Conservation (phyloP, 2,329 filamentous ascomycete species). For the Trichophyton schoenleinii region DNA sequence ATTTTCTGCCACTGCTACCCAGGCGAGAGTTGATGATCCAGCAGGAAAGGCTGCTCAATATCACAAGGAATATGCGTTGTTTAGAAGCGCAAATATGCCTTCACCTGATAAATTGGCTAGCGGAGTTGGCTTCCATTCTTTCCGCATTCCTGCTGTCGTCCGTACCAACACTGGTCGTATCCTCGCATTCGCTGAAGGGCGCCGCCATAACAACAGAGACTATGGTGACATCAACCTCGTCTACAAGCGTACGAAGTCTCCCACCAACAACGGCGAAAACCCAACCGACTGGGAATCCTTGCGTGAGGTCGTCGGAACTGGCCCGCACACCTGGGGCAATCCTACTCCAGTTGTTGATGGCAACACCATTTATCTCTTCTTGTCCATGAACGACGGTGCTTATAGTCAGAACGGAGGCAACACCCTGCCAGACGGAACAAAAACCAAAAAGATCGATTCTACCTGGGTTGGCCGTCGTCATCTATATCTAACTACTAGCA, state of each 20-base stretch:
- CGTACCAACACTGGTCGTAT: constrained; percentile 18
- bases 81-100: constrained; percentile 20
- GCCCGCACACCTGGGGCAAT: constrained; percentile 21
- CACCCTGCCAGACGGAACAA: constrained; percentile 14
- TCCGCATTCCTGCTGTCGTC: constrained; percentile 19
- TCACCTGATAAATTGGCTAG: constrained; percentile 17
- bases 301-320: constrained; percentile 17
- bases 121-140: constrained; percentile 20
- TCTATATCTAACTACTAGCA: constrained; percentile 16
- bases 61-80: constrained; percentile 17
- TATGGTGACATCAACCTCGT: constrained; percentile 23
- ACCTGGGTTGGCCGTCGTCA: constrained; percentile 18
- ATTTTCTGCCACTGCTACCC: neutral
- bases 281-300: constrained; percentile 18
- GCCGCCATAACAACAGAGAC: constrained; percentile 18
- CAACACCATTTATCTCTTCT: constrained; percentile 22
- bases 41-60: constrained; percentile 3
- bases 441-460: constrained; percentile 14
- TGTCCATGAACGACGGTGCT: constrained; percentile 20
- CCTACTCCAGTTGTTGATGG: constrained; percentile 22
- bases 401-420: constrained; percentile 20
- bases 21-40: constrained; percentile 6
- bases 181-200: constrained; percentile 20
- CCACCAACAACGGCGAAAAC: constrained; percentile 14
- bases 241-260: constrained; percentile 19